Evolutionary conservation across 2,329 filamentous ascomycete species (phyloP).

Genomic region (Venturia asperata): DNA sequence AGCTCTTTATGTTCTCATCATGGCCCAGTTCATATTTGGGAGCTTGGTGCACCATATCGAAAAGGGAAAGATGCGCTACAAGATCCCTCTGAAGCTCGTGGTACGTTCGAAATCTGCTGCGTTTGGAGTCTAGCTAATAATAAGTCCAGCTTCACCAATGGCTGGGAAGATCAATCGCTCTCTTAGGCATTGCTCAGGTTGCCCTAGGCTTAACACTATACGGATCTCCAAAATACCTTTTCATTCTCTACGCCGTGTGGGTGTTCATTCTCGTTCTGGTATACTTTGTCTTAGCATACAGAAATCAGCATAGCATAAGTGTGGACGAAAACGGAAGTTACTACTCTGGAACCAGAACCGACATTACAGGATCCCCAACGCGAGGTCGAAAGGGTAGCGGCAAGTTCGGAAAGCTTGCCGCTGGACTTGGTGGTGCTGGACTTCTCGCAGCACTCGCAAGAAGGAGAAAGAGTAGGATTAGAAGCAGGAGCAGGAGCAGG

Average conservation of each 20-base stretch:
- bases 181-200: conserved; percentile 81
- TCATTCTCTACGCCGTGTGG: conserved; percentile 79
- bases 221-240: conserved; percentile 76
- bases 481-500: conserved; percentile 38
- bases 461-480: conserved; percentile 24
- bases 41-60: conserved; percentile 53
- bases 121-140: not conserved
- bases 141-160: conserved; percentile 70
- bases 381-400: conserved; percentile 33
- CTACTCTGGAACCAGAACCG: conserved; percentile 48
- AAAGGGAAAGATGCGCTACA: conserved; percentile 45
- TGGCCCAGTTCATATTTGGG: conserved; percentile 65
- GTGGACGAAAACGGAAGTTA: conserved; percentile 53
- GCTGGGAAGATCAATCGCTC: conserved; percentile 67
- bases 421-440: conserved; percentile 50
- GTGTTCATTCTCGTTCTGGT: conserved; percentile 62
- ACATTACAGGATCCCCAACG: conserved; percentile 41
- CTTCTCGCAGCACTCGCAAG: conserved; percentile 47
- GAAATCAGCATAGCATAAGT: conserved; percentile 49
- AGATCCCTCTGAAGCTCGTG: conserved; percentile 52
- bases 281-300: conserved; percentile 76
- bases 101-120: conserved; percentile 32
- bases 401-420: conserved; percentile 43
- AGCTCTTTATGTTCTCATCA: conserved; percentile 65
- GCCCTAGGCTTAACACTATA: conserved; percentile 86